Base-by-base conservation (phyloP, 352 stramenopile species). In the Phytophthora crassamura region DNA sequence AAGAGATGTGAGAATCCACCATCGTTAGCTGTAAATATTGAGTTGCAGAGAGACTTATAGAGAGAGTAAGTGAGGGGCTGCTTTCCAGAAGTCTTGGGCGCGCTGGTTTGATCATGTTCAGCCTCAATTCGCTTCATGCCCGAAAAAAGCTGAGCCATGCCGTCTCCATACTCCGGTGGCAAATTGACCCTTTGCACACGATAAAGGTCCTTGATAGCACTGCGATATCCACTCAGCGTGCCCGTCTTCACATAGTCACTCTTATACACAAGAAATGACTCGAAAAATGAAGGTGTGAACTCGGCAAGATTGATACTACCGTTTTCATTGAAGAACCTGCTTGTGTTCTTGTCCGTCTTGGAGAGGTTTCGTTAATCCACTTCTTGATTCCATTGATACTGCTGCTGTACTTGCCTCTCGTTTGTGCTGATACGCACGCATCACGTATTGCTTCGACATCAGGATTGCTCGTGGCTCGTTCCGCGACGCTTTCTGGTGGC, bases 1-100 rank as follows among this genome's bases (percentile, higher is more conserved):
- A 72, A 72, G 6, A 64, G 41, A 57, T 67, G 57, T n/a, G 57
- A 30, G 55, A 74, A 69, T 1, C 48, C 59, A 25, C 9, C 7
- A 36, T 59, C 58, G 14, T 40, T 47, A 32, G 11, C 11, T 15
- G 34, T 40, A n/a, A 55, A 10, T 4, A 32, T 50, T 15, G 14
- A 12, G 1, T 15, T 38, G 36, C 43, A 49, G 6, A 63, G 43
- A 15, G 54, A 10, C 18, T 55, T 33, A 15, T 56, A 63, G 2
- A 35, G 32, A 3, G 55, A 55, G n/a, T 40, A 63, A 3, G 18
- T 48, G 18, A 50, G 14, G 38, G 45, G 25, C 9, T 46, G 32
- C 5, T 55, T 63, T n/a, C n/a, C n/a, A 12, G 55, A 55, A 28
- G 2, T 40, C 7, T n/a, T 45, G n/a, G 48, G 5, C 38, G 39